Conservation (phyloP, 1,284 basidiomycete species). For the Cerrena zonata region DNA sequence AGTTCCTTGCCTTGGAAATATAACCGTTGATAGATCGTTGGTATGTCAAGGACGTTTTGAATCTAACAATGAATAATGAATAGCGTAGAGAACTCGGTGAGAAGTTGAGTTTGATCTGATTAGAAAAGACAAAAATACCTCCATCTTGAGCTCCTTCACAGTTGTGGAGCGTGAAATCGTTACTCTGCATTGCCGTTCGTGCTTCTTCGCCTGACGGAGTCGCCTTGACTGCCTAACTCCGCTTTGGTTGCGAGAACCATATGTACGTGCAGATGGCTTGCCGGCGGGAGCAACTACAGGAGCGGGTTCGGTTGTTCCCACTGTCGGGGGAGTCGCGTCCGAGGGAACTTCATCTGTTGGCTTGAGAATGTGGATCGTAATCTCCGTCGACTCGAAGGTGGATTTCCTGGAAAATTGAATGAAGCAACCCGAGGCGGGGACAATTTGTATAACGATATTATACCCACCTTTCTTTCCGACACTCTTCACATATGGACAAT, state of each 20-base stretch:
- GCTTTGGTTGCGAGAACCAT: constrained; percentile 26
- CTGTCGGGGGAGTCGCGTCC: constrained; percentile 19
- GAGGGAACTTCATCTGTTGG: constrained; percentile 27
- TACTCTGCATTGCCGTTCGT: constrained; percentile 45
- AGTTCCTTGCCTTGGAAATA: constrained; percentile 61
- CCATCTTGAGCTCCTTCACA: constrained; percentile 70
- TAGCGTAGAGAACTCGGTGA: too few species aligned
- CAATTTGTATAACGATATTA: background rate
- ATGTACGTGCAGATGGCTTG: constrained; percentile 25
- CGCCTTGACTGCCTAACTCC: constrained; percentile 57
- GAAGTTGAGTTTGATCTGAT: too few species aligned
- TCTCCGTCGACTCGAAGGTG: constrained; percentile 30
- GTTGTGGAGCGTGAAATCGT: constrained; percentile 58
- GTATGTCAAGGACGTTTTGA: constrained; percentile 54
- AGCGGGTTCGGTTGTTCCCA: constrained; percentile 7
- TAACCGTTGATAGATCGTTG: constrained; percentile 68
- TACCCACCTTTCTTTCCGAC: constrained; percentile 54
- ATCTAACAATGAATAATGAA: too few species aligned
- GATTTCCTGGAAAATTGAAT: constrained; percentile 24
- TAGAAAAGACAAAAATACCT: too few species aligned
- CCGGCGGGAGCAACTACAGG: too few species aligned
- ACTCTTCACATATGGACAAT: constrained; percentile 53
- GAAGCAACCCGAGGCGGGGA: constrained; percentile 2
- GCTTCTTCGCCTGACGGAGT: constrained; percentile 49
- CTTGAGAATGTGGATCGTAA: constrained; percentile 30